Base-by-base conservation (phyloP, 139 green algal genomes). In the Chlorella sp. region DNA sequence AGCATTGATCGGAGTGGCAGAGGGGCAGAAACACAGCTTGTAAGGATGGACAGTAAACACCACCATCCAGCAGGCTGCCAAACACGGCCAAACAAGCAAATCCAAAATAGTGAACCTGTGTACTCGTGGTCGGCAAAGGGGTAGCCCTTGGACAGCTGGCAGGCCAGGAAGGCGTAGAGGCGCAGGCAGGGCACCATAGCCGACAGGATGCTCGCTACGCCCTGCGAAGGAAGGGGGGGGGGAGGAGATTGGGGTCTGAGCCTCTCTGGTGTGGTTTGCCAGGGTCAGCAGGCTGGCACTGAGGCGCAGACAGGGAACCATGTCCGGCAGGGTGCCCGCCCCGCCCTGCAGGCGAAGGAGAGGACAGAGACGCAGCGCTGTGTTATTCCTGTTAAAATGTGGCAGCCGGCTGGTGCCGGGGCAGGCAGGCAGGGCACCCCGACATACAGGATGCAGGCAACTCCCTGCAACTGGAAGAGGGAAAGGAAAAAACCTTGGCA, bases 151-250 rank as follows among this genome's bases (percentile, higher is more conserved):
- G 87, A 87, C 84, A 97, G 89, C 76, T 89, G 76, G 74, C 86
- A 90, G 2, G 92, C 94, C 54, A 97, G 87, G 85, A 85, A 97
- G 72, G 84, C 93, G 78, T 97, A 97, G 32, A 97, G 84, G 3
- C 93, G 90, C 22, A 88, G 87, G 86, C 94, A 97, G 1, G 94
- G 94, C 56, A 92, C 82, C 93, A 97, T 95, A 22, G 93, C 90
- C 0, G 90, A 88, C 65, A 97, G 68, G 40, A 97, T 88, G 62
- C 88, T 73, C 0, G 88, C 90, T 36, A 93, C 48, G 48, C 58
- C 86, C 91, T 94, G 88, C 86, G 34, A 30, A 44, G 3, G 28
- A 3, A 7, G 46, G 34, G 36, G 46, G 75, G 20, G 9, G 17
- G 24, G 11, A 28, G 26, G 38, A 38, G 48, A 14, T 77, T 60